Conservation (phyloP, 164 flowering plant genomes). For the Akebia trifoliata region DNA sequence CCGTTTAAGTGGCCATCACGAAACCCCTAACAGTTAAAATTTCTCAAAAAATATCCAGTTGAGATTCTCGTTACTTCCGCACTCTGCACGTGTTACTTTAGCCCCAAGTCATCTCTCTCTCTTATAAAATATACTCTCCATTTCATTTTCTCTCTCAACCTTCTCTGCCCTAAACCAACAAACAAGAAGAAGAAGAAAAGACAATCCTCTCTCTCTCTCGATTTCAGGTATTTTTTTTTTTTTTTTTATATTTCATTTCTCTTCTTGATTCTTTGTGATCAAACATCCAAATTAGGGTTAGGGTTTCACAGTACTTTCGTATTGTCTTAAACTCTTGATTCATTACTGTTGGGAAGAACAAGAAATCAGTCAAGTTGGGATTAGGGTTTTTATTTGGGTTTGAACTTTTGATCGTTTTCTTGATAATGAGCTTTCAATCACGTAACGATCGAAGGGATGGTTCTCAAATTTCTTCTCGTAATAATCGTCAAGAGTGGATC, state of each 20-base stretch:
- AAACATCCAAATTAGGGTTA: neutral
- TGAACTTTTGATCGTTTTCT: neutral
- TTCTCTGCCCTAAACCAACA: neutral
- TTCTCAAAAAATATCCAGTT: no score
- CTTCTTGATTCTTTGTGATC: neutral
- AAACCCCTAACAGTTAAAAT: no score
- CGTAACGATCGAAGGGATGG: slow-evolving; percentile 46
- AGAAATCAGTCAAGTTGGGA: neutral
- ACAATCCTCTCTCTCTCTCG: neutral
- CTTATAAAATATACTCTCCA: neutral
- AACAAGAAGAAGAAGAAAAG: neutral
- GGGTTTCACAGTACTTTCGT: neutral
- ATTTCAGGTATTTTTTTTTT: neutral
- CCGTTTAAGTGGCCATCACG: no score
- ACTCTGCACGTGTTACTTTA: no score
- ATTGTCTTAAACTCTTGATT: neutral
- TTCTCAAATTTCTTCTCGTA: slow-evolving; percentile 25
- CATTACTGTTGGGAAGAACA: neutral
- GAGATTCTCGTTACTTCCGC: no score
- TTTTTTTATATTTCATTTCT: neutral
- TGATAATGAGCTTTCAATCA: slow-evolving; percentile 47
- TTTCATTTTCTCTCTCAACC: neutral
- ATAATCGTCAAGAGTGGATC: slow-evolving; percentile 51
- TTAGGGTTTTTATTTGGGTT: neutral
- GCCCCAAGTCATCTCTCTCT: neutral